Conservation (phyloP, 208 protist species). For the Angomonas deanei region DNA sequence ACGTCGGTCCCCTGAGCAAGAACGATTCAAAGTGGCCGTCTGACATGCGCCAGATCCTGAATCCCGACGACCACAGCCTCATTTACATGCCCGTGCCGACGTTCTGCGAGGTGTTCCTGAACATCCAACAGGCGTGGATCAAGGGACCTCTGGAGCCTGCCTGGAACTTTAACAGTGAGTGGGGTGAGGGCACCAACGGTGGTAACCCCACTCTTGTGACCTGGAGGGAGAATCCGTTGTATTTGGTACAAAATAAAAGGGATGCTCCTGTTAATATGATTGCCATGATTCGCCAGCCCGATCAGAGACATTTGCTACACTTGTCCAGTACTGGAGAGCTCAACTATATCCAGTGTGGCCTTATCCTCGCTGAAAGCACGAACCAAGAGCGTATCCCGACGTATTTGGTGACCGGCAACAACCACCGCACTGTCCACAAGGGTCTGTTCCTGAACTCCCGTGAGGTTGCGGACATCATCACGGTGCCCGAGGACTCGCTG, state of each 20-base stretch:
- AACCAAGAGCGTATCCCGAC: slow-evolving; percentile 44
- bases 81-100: slow-evolving; percentile 60
- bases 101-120: slow-evolving; percentile 48
- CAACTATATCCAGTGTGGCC: slow-evolving; percentile 67
- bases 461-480: slow-evolving; percentile 63
- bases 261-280: slow-evolving; percentile 60
- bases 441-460: slow-evolving; percentile 53
- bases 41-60: slow-evolving; percentile 35
- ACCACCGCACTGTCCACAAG: slow-evolving; percentile 64
- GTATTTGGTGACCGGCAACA: slow-evolving; percentile 76
- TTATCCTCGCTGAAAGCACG: slow-evolving; percentile 43
- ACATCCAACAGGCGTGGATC: slow-evolving; percentile 37
- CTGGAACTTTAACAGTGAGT: slow-evolving; percentile 51
- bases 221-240: slow-evolving; percentile 58
- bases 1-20: slow-evolving; percentile 61
- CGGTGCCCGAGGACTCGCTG: slow-evolving; percentile 54
- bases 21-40: slow-evolving; percentile 43
- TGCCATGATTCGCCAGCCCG: slow-evolving; percentile 69
- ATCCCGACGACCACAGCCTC: slow-evolving; percentile 27
- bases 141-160: slow-evolving; percentile 15
- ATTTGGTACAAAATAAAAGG: slow-evolving; percentile 35
- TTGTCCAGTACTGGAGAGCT: slow-evolving; percentile 48
- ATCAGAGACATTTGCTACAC: slow-evolving; percentile 73
- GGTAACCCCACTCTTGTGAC: slow-evolving; percentile 43
- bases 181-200: slow-evolving; percentile 43